Evolutionary conservation across 345 rosid species (phyloP), one percentile per base, ranked within the genome.

Genomic region (Abelmoschus esculentus): DNA sequence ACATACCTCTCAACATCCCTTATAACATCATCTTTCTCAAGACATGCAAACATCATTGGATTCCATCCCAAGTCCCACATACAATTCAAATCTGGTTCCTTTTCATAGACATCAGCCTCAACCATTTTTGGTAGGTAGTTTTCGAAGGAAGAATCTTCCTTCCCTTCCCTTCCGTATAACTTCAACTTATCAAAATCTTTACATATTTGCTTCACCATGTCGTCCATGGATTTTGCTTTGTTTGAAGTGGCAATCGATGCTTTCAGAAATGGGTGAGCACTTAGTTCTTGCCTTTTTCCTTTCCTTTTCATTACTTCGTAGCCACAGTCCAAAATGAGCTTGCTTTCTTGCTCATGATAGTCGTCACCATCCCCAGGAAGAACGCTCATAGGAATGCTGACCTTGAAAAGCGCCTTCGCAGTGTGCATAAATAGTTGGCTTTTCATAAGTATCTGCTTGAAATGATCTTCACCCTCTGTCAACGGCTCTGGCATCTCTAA

Each of bases 31-130:
- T 90, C 91, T 73, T 83, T 88, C 73, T 88, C 96, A 19, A 80
- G 68, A 69, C 83, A 83, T 15, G 80, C 81, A 31, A 73, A 46
- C 85, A 70, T 78, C 44, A 32, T 71, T 14, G 18, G 10, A 42
- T 49, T 49, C 99, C 99, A 91, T 14, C 92, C 92, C 70, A 78
- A 75, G 55, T 95, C 98, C 97, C 99, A 91, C 93, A 88, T 90
- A 49, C 89, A 90, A 76, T 88, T 89, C 66, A 89, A 34, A 74
- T 84, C 92, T 14, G 87, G 85, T 36, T 86, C 85, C 66, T 76
- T 76, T 67, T 74, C 47, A 36, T 82, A 15, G 40, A 95, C 76
- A 74, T 95, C 98, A 42, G 64, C 69, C 71, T 85, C 93, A 34
- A 91, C 80, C 84, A 90, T 85, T 71, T 72, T 80, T 3, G 91